These are phyloP conservation scores for Cardamine occulta DNA, from an alignment of 345 rosid species.

Conservation along the genomic window DNA sequence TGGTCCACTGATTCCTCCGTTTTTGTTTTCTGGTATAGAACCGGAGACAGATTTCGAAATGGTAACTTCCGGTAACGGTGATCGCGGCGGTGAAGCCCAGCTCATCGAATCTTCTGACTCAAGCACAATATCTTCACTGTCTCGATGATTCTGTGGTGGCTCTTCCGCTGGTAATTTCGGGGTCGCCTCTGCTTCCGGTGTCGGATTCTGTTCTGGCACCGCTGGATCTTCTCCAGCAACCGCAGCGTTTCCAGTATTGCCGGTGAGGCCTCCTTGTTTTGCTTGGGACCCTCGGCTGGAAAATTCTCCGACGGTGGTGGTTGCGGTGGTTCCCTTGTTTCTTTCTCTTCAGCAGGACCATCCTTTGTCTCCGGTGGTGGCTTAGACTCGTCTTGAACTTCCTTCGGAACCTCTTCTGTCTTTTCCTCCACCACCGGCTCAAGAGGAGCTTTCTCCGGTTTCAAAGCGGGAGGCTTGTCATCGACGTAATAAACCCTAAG, in stretches of 20 bases:
- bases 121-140: conserved; percentile 40
- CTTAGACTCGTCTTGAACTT: conserved; percentile 30
- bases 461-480: conserved; percentile 39
- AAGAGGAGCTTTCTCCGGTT: conserved; percentile 41
- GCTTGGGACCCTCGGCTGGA: conserved; percentile 15
- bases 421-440: conserved; percentile 46
- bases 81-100: conserved; percentile 40
- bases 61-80: conserved; percentile 48
- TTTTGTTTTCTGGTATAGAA: conserved; percentile 55
- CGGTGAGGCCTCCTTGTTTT: conserved; percentile 28
- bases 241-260: conserved; percentile 36
- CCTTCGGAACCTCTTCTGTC: conserved; percentile 20
- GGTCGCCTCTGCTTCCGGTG: conserved; percentile 22
- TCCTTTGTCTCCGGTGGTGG: conserved; percentile 33
- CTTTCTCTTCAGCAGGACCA: conserved; percentile 25
- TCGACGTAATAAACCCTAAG: conserved; percentile 69
- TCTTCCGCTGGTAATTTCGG: conserved; percentile 26
- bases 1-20: conserved; percentile 48
- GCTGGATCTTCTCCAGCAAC: conserved; percentile 42
- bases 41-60: conserved; percentile 52
- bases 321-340: conserved; percentile 13
- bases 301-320: conserved; percentile 28
- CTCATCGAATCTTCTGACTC: conserved; percentile 30
- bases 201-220: conserved; percentile 26
- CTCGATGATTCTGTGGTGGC: conserved; percentile 25